Evolutionary conservation across 2,329 filamentous ascomycete genomes (phyloP).

Genomic region (Pestalotiopsis sp.): DNA sequence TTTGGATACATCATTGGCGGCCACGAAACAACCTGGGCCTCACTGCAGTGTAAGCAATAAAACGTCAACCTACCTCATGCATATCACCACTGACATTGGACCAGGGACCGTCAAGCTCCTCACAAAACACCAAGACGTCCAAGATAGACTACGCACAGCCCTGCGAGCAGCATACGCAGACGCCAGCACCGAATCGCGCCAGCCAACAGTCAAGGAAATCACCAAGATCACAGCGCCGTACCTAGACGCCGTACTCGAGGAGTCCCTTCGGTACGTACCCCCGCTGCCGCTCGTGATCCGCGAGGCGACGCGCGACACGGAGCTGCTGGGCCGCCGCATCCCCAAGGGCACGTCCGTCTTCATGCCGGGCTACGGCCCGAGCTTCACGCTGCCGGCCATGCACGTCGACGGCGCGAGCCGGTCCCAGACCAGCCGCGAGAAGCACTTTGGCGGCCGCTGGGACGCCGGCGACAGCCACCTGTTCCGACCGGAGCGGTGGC

Average conservation of each 20-base stretch:
- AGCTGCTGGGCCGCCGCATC: constrained; percentile 65
- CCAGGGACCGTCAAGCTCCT: constrained; percentile 23
- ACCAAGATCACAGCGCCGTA: constrained; percentile 59
- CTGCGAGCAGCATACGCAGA: constrained; percentile 16
- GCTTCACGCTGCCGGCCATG: constrained; percentile 50
- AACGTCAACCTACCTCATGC: not conserved
- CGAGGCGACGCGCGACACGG: constrained; percentile 64
- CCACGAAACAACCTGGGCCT: constrained; percentile 27
- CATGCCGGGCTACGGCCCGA: constrained; percentile 39
- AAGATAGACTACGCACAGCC: constrained; percentile 17
- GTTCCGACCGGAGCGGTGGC: constrained; percentile 25
- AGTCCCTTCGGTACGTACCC: constrained; percentile 73
- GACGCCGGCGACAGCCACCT: constrained; percentile 60
- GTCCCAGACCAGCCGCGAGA: constrained; percentile 55
- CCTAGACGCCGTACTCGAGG: constrained; percentile 77
- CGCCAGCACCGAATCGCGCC: constrained; percentile 14
- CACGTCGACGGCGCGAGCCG: constrained; percentile 43
- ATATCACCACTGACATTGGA: not conserved
- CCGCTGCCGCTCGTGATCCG: constrained; percentile 75
- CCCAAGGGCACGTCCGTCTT: constrained; percentile 69
- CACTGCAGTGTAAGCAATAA: constrained; percentile 20
- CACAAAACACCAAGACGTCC: constrained; percentile 16
- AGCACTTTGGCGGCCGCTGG: constrained; percentile 54
- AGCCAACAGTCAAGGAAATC: constrained; percentile 18
- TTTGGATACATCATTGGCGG: constrained; percentile 30